Conservation (phyloP, 305 asterid species). For the Fraxinus latifolia region DNA sequence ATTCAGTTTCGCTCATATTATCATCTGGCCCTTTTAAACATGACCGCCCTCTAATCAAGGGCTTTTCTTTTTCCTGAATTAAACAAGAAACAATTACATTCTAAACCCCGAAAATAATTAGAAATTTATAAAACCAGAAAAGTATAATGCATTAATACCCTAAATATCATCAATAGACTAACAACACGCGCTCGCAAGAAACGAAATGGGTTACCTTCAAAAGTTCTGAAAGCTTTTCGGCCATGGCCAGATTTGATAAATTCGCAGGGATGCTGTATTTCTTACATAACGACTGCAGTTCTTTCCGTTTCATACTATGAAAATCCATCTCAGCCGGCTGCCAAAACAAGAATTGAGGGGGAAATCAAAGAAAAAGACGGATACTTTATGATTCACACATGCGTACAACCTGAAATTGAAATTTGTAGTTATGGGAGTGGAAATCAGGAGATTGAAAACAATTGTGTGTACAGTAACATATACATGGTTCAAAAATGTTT, state of each 20-base stretch:
- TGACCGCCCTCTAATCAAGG: slow-evolving; percentile 28
- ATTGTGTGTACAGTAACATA: not conserved
- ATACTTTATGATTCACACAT: not conserved
- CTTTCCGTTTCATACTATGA: slow-evolving; percentile 52
- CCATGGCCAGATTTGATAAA: slow-evolving; percentile 60
- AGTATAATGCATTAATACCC: not conserved
- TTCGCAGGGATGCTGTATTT: slow-evolving; percentile 62
- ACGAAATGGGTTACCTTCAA: slow-evolving; percentile 38
- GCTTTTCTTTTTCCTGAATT: slow-evolving; percentile 38
- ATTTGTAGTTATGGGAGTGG: not conserved
- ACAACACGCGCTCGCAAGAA: not conserved
- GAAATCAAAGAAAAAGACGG: not conserved
- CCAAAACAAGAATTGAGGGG: not conserved
- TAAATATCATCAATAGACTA: not conserved
- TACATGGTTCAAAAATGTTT: not conserved
- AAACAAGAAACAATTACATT: slow-evolving; percentile 7
- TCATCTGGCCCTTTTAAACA: slow-evolving; percentile 30
- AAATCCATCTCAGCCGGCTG: slow-evolving; percentile 44
- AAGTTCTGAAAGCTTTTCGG: slow-evolving; percentile 40
- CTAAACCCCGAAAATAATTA: not conserved
- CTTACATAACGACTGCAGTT: slow-evolving; percentile 62
- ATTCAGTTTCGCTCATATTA: slow-evolving; percentile 31
- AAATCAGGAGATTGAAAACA: not conserved
- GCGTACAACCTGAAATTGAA: not conserved
- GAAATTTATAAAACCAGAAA: not conserved